Evolutionary conservation across 768 basidiomycete species (phyloP).

Genomic region (Suillus lakei): DNA sequence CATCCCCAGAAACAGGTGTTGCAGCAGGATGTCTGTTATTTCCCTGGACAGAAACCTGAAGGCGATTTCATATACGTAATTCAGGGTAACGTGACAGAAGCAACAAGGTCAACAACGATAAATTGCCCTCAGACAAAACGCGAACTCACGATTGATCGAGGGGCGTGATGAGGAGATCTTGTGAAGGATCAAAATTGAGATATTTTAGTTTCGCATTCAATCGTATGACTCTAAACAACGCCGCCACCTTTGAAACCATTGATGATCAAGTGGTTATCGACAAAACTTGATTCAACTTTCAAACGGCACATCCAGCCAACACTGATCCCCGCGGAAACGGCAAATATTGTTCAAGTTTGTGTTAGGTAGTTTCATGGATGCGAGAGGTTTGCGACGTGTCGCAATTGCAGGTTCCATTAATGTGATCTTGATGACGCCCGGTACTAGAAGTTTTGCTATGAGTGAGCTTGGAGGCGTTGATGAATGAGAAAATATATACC

Average conservation of each 20-base stretch:
- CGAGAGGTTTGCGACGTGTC: background rate
- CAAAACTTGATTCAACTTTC: background rate
- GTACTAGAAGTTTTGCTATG: background rate
- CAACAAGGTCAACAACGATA: background rate
- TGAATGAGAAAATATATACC: background rate
- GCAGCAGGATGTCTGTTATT: too few species aligned
- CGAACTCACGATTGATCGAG: background rate
- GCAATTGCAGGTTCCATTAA: background rate
- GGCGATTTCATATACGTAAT: background rate
- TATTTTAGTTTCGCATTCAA: background rate
- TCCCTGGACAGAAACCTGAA: background rate
- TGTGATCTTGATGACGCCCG: too few species aligned
- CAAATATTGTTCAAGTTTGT: background rate
- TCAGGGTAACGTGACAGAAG: background rate
- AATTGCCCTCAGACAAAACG: background rate
- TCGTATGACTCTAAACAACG: background rate
- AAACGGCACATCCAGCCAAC: background rate
- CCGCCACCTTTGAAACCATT: background rate
- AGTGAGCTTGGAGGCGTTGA: background rate
- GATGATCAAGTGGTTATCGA: background rate
- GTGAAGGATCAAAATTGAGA: background rate
- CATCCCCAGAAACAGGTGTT: background rate
- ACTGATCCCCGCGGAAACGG: too few species aligned
- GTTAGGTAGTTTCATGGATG: background rate
- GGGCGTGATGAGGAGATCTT: background rate